Evolutionary conservation across 2,329 filamentous ascomycete species (phyloP), one percentile per base, ranked within the genome.

Genomic region (Penicillium sp.): DNA sequence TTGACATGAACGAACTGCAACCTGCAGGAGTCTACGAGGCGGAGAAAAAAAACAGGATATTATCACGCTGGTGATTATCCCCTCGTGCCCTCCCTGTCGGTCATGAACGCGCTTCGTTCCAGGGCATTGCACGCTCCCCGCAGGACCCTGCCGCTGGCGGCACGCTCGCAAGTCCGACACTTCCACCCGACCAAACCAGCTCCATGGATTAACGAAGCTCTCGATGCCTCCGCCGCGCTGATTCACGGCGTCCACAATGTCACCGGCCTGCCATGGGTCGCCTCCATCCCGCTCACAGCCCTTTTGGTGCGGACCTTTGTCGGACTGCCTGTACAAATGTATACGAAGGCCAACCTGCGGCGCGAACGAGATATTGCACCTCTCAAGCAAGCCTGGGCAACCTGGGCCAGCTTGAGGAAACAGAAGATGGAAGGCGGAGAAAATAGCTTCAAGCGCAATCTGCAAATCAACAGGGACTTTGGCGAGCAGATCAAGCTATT

Each of bases 211-310:
- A 77, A 81, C 61, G 71, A 78, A 55, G 66, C 78, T 42, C 66
- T 84, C 48, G 71, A 75, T 45, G 67, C 75, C 34, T 78, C 82
- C 2, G 79, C 83, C 63, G 71, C 73, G 52, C 68, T 82, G 59
- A 75, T 86, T 55, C 74, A 81, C 57, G 65, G 75, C 28, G 66
- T 92, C 75, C 83, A 87, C 67, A 70, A 70, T 22, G 11, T 76
- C 42, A 79, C 76, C 15, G 75, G 78, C 45, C 74, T 86, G 2
- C 78, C 84, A 56, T 88, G 85, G 85, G 81, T 74, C 7, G 75
- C 77, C 12, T 81, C 82, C 20, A 79, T 88, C 43, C 85, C 85
- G 4, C 71, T 85, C 55, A 78, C 83, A 4, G 84, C 85, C 3
- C 67, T 86, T 42, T 52, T 81, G 15, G 75, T 86, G 2, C 82